Conservation (phyloP, 495 filamentous ascomycete species). For the Lophiostoma macrostomum region DNA sequence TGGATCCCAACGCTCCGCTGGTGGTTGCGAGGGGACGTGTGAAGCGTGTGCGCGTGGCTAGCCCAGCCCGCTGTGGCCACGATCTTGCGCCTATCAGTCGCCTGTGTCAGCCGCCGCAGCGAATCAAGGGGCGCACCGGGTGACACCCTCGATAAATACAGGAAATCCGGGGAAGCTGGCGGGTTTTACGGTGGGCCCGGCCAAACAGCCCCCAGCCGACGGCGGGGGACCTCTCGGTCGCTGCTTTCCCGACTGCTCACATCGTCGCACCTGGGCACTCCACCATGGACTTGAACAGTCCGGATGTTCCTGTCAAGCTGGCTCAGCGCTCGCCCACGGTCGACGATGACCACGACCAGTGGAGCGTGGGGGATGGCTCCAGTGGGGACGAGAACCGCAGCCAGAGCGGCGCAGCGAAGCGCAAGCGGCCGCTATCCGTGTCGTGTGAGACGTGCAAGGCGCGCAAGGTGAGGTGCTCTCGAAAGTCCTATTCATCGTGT, state of each 20-base stretch:
- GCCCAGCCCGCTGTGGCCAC: not conserved
- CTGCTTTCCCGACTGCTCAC: conserved; percentile 9
- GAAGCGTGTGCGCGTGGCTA: not conserved
- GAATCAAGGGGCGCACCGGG: not conserved
- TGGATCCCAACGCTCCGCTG: conserved; percentile 6
- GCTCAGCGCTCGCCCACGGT: conserved; percentile 30
- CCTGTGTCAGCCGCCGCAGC: not conserved
- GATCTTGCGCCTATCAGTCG: not conserved
- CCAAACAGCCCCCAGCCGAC: conserved; percentile 2
- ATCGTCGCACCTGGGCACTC: not conserved
- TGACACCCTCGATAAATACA: not conserved
- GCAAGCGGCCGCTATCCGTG: conserved; percentile 54
- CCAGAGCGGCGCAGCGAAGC: conserved; percentile 47
- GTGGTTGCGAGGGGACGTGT: conserved; percentile 4
- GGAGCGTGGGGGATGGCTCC: conserved; percentile 27
- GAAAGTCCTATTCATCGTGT: no score
- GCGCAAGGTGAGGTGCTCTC: conserved; percentile 56
- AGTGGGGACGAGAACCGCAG: conserved; percentile 40
- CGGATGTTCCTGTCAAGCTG: conserved; percentile 15
- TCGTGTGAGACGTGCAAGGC: conserved; percentile 81
- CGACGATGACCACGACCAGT: conserved; percentile 32
- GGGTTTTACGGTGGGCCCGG: not conserved
- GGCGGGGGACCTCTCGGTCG: conserved; percentile 16
- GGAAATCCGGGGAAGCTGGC: conserved; percentile 11
- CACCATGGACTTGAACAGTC: conserved; percentile 27